These are phyloP conservation scores for Firmiana major DNA, from an alignment of 345 rosid species.

Conservation along the genomic window DNA sequence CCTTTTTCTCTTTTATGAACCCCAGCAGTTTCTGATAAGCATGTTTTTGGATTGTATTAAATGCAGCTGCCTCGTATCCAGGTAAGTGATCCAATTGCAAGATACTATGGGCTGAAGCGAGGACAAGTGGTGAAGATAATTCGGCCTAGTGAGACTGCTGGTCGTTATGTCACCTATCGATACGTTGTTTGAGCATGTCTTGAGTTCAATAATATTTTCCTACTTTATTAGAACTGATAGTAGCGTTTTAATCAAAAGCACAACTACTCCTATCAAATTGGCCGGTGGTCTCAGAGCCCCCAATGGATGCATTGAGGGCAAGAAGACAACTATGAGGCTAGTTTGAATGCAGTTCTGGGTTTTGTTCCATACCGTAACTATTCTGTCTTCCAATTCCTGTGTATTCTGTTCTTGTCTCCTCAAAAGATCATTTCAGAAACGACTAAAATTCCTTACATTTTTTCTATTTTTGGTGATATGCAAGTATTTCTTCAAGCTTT, in stretches of 20 bases:
- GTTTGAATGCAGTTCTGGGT: not conserved
- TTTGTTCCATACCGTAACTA: not conserved
- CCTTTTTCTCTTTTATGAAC: not conserved
- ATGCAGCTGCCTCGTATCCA: conserved; percentile 62
- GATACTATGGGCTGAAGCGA: conserved; percentile 63
- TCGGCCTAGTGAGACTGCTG: conserved; percentile 69
- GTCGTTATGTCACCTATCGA: conserved; percentile 64
- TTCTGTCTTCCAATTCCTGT: no score
- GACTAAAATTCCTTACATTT: not conserved
- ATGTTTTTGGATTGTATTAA: conserved; percentile 6
- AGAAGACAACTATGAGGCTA: not conserved
- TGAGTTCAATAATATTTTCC: not conserved
- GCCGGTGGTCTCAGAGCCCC: not conserved
- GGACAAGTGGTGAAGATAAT: conserved; percentile 75
- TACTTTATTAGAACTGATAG: not conserved
- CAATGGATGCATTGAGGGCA: not conserved
- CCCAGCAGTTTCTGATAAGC: not conserved
- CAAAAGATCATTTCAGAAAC: not conserved
- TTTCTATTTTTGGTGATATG: not conserved
- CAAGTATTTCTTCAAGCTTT: not conserved
- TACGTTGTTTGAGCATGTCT: conserved; percentile 43
- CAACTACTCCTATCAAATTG: not conserved
- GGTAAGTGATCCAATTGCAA: conserved; percentile 59
- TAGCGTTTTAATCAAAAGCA: not conserved
- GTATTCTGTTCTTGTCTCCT: not conserved